These are phyloP conservation scores for Nothopassalora personata DNA, from an alignment of 2,329 filamentous ascomycete species.

Conservation along the genomic window DNA sequence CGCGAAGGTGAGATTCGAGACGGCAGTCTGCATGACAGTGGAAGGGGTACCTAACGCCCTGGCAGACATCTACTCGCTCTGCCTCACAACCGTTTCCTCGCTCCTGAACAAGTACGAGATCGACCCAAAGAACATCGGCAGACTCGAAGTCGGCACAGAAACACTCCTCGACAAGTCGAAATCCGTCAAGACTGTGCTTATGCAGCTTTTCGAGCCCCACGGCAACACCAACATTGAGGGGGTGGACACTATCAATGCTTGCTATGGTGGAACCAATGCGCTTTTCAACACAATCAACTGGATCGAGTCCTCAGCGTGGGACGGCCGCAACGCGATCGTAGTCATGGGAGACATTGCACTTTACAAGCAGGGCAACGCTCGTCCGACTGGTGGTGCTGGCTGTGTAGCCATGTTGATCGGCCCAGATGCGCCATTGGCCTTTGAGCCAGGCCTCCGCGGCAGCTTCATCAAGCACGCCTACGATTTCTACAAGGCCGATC, in stretches of 20 bases:
- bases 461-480: conserved; percentile 49
- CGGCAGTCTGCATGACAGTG: not conserved
- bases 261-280: conserved; percentile 52
- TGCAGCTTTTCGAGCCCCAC: conserved; percentile 48
- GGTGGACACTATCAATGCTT: conserved; percentile 50
- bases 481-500: conserved; percentile 53
- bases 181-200: conserved; percentile 51
- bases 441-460: conserved; percentile 48
- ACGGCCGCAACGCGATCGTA: conserved; percentile 49
- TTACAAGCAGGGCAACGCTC: conserved; percentile 51
- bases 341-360: conserved; percentile 51
- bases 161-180: conserved; percentile 53
- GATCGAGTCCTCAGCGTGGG: conserved; percentile 51
- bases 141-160: conserved; percentile 51
- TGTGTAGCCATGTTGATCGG: conserved; percentile 52
- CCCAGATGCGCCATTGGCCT: conserved; percentile 46
- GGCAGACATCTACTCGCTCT: conserved; percentile 50
- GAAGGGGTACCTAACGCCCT: not conserved
- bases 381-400: conserved; percentile 49
- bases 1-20: conserved; percentile 39
- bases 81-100: conserved; percentile 48
- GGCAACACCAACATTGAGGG: conserved; percentile 52
- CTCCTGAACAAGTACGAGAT: conserved; percentile 50
- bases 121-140: conserved; percentile 47
- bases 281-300: conserved; percentile 52